Base-by-base conservation (phyloP, 225 moss, liverwort and hornwort species). In the Bryoerythrophyllum caledonicum region DNA sequence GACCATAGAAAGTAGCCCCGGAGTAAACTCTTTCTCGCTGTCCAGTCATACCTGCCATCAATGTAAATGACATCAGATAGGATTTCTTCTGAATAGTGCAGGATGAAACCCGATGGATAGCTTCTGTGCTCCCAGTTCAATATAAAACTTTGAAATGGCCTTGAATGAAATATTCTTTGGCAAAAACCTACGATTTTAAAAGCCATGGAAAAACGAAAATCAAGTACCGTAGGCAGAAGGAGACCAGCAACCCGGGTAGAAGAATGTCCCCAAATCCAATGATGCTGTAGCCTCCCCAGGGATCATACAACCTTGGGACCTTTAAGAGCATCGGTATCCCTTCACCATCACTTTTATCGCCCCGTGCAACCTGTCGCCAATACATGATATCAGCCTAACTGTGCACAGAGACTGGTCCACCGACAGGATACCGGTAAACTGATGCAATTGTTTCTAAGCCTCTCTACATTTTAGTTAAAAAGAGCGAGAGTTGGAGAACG, bases 281-380 rank as follows among this genome's bases (percentile, higher is more conserved):
- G 43, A 99, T 95, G 80, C 97, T 99, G 60, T 99, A 99, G 23
- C 97, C 97, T 68, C 97, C 97, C 97, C 97, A 99, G 56, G 97
- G 94, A 82, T 99, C 95, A 49, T 89, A 91, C 73, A 92, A 75
- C 57, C 97, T 89, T 54, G 97, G 97, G 68, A 99, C 93, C 85
- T 99, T 99, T 75, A 99, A 77, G 27, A 99, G 90, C 97, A 99
- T 99, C 12, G 97, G 97, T 77, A 99, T 95, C 24, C 97, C 91
- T 86, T 99, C 97, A 28, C 97, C 97, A 59, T 86, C 80, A 83
- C 94, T 93, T 83, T 89, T 99, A 80, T 99, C 97, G 65, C 97
- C 97, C 34, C 95, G 83, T 32, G 97, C 97, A 44, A 99, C 95
- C 97, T 99, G 79, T 60, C 68, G 61, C 21, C 38, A 43, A 60